Conservation (phyloP, 192 early-diverging fungal genomes). For the Spizellomyces sp. region DNA sequence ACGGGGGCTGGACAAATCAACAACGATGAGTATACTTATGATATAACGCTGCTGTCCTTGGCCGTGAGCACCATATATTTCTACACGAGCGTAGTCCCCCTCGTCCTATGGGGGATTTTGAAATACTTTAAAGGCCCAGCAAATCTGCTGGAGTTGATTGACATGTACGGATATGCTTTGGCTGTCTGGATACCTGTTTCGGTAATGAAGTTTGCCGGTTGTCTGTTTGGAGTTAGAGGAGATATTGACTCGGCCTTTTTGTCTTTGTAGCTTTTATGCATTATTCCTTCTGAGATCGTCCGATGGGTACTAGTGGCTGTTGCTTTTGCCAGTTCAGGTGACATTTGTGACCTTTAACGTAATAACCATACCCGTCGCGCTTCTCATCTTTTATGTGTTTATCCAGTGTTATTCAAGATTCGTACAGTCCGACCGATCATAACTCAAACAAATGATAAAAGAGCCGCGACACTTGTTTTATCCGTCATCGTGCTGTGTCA, state of each 20-base stretch:
- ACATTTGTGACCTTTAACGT: constrained; percentile 1
- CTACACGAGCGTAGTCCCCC: constrained; percentile 72
- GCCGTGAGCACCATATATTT: constrained; percentile 82
- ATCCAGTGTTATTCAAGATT: constrained; percentile 38
- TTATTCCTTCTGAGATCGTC: constrained; percentile 78
- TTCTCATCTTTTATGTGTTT: neutral
- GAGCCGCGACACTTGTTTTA: constrained; percentile 36
- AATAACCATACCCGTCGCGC: neutral
- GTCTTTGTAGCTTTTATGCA: constrained; percentile 66
- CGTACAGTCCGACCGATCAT: constrained; percentile 39
- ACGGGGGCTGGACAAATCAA: neutral
- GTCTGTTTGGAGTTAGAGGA: neutral
- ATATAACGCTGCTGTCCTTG: constrained; percentile 80
- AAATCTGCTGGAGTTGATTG: constrained; percentile 82
- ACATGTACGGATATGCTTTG: constrained; percentile 90
- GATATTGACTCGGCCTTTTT: neutral
- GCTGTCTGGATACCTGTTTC: constrained; percentile 93
- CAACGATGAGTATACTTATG: constrained; percentile 60
- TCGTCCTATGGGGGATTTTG: constrained; percentile 75
- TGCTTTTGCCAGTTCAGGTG: constrained; percentile 76
- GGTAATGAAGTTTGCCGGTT: constrained; percentile 40
- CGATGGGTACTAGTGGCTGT: constrained; percentile 80
- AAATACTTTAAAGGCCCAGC: constrained; percentile 82
- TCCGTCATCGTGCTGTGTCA: constrained; percentile 33
- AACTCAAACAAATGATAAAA: constrained; percentile 16